phyloP scores from a whole-genome alignment of 192 early-diverging fungal genomes.

The Rhizoclosmatium sp. region DNA sequence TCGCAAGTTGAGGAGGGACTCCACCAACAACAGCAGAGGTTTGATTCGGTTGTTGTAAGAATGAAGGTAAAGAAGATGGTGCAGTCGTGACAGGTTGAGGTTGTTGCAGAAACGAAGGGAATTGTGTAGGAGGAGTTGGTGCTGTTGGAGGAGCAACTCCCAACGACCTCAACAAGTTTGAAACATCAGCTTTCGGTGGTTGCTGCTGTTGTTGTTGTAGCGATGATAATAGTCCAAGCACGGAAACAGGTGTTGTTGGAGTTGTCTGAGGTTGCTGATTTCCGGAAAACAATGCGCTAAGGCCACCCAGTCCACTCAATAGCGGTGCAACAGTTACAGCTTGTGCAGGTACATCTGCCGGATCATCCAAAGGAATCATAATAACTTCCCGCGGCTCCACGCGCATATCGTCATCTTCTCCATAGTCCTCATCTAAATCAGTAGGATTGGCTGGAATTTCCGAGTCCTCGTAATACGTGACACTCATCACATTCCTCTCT shows the following conservation, averaged over 20 bases:
- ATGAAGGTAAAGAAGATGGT: background rate
- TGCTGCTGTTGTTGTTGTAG: background rate
- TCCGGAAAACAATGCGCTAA: slow-evolving; percentile 5
- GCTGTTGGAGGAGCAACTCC: slow-evolving; percentile 16
- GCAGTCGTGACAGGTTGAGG: background rate
- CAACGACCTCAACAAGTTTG: slow-evolving; percentile 1
- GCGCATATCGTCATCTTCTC: background rate
- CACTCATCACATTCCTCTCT: background rate
- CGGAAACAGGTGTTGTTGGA: background rate
- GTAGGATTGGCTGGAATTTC: slow-evolving; percentile 19
- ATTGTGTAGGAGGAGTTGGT: background rate
- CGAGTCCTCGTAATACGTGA: background rate
- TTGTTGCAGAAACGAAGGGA: background rate
- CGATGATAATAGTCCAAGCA: background rate
- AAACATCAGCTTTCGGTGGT: background rate
- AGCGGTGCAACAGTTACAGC: background rate
- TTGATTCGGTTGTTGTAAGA: background rate
- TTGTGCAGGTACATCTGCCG: background rate
- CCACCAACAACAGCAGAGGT: too few relatives aligned
- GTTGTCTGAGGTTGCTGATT: background rate
- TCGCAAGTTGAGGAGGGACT: background rate
- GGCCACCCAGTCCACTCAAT: slow-evolving; percentile 25
- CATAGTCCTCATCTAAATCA: slow-evolving; percentile 10
- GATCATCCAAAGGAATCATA: background rate
- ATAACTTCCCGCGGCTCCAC: background rate